Evolutionary conservation across 192 early-diverging fungal species (phyloP).

Genomic region (Piromyces finnis): DNA sequence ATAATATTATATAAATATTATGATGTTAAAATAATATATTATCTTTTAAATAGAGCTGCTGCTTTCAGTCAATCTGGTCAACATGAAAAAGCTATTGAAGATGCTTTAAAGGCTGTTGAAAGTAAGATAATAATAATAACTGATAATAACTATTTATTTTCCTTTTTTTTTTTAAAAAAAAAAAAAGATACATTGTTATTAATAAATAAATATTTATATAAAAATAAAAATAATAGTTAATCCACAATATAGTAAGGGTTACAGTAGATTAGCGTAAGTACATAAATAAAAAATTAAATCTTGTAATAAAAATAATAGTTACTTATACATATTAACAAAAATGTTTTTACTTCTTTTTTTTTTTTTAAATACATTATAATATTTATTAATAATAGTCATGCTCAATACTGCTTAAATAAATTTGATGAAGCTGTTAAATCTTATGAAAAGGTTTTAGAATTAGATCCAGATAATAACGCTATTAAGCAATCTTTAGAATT

Average conservation of each 20-base stretch:
- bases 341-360: too few species aligned
- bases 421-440: slow-evolving; percentile 71
- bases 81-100: slow-evolving; percentile 69
- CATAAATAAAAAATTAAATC: neutral
- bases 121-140: neutral
- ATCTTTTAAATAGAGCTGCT: slow-evolving; percentile 47
- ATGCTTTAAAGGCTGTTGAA: slow-evolving; percentile 66
- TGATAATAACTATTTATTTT: too few species aligned
- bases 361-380: neutral
- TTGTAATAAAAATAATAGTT: too few species aligned
- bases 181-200: too few species aligned
- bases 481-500: slow-evolving; percentile 32
- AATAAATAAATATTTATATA: neutral
- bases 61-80: slow-evolving; percentile 80
- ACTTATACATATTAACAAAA: too few species aligned
- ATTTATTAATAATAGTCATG: slow-evolving; percentile 34
- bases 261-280: slow-evolving; percentile 67
- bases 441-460: slow-evolving; percentile 72
- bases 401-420: slow-evolving; percentile 73
- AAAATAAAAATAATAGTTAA: slow-evolving; percentile 28
- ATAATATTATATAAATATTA: too few species aligned
- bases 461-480: slow-evolving; percentile 64
- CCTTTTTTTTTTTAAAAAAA: too few species aligned
- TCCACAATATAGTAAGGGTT: slow-evolving; percentile 80
- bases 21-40: too few species aligned